Conservation (phyloP, 495 filamentous ascomycete genomes). For the Lophiostoma macrostomum region DNA sequence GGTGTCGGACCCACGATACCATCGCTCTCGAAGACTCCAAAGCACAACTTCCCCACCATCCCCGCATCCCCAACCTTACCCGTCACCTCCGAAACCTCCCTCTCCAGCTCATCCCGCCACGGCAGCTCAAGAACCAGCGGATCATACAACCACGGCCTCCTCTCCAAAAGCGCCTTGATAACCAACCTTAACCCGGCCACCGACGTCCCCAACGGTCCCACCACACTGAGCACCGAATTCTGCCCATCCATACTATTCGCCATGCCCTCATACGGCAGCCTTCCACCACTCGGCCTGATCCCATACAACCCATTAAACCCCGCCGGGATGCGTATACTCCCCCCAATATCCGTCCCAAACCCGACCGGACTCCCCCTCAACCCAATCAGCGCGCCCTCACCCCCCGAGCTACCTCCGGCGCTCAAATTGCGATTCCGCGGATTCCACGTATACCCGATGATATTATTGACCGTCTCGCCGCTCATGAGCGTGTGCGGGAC, state of each 20-base stretch:
- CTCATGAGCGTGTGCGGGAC: slow-evolving; percentile 61
- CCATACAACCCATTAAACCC: slow-evolving; percentile 49
- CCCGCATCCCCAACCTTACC: slow-evolving; percentile 26
- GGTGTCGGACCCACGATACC: slow-evolving; percentile 50
- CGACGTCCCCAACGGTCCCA: slow-evolving; percentile 55
- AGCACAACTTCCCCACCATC: slow-evolving; percentile 43
- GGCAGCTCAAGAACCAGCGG: slow-evolving; percentile 60
- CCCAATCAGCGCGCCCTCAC: slow-evolving; percentile 43
- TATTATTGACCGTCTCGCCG: slow-evolving; percentile 56
- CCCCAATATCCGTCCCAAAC: slow-evolving; percentile 47
- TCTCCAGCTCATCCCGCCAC: slow-evolving; percentile 57
- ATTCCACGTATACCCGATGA: slow-evolving; percentile 42
- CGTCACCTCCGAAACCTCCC: slow-evolving; percentile 47
- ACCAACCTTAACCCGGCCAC: slow-evolving; percentile 51
- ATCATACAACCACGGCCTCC: slow-evolving; percentile 64
- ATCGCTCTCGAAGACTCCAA: slow-evolving; percentile 54
- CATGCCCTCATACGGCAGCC: slow-evolving; percentile 53
- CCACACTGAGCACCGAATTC: slow-evolving; percentile 54
- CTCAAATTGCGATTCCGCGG: slow-evolving; percentile 40
- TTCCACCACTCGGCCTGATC: slow-evolving; percentile 43
- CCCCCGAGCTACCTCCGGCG: slow-evolving; percentile 38
- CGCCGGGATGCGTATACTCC: slow-evolving; percentile 51
- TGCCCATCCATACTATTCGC: slow-evolving; percentile 60
- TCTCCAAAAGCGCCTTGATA: slow-evolving; percentile 53
- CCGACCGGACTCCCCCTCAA: slow-evolving; percentile 39